phyloP scores from a whole-genome alignment of 192 early-diverging fungal genomes.

The Coemansia sp. region DNA sequence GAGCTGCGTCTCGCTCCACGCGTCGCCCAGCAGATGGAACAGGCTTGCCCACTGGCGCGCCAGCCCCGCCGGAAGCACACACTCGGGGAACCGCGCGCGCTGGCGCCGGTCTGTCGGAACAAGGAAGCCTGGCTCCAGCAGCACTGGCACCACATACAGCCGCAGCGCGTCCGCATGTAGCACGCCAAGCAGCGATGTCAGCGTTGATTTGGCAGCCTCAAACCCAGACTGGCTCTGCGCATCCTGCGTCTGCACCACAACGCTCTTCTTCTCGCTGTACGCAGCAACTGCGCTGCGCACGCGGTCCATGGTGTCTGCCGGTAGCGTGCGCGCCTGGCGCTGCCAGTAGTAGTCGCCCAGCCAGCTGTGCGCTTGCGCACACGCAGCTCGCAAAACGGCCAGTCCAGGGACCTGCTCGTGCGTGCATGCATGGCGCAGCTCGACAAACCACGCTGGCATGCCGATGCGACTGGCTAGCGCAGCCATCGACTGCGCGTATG shows the following conservation, averaged over 20 bases:
- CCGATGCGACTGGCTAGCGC: slow-evolving; percentile 53
- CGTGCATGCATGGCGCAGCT: slow-evolving; percentile 64
- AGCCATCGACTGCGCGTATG: slow-evolving; percentile 56
- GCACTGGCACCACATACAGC: slow-evolving; percentile 49
- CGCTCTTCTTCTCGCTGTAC: slow-evolving; percentile 17
- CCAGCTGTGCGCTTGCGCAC: slow-evolving; percentile 58
- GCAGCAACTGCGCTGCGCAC: slow-evolving; percentile 17
- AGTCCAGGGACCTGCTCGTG: slow-evolving; percentile 64
- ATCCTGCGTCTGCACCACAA: background rate
- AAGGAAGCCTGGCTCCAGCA: slow-evolving; percentile 57
- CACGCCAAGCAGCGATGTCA: slow-evolving; percentile 39
- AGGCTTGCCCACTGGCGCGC: slow-evolving; percentile 43
- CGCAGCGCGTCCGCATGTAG: slow-evolving; percentile 50
- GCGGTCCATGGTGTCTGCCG: slow-evolving; percentile 29
- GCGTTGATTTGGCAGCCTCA: slow-evolving; percentile 13
- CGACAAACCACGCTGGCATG: slow-evolving; percentile 67
- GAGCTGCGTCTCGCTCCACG: slow-evolving; percentile 37
- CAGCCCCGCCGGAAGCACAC: slow-evolving; percentile 39
- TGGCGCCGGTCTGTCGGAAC: slow-evolving; percentile 59
- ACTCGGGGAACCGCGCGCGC: slow-evolving; percentile 36
- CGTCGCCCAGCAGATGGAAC: slow-evolving; percentile 39
- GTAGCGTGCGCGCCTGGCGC: slow-evolving; percentile 38
- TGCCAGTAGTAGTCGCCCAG: slow-evolving; percentile 57
- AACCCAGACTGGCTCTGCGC: background rate
- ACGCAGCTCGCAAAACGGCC: slow-evolving; percentile 53